Evolutionary conservation across 169 alveolate species (phyloP), one percentile per base, ranked within the genome.

Genomic region (Plasmodium coatneyi): DNA sequence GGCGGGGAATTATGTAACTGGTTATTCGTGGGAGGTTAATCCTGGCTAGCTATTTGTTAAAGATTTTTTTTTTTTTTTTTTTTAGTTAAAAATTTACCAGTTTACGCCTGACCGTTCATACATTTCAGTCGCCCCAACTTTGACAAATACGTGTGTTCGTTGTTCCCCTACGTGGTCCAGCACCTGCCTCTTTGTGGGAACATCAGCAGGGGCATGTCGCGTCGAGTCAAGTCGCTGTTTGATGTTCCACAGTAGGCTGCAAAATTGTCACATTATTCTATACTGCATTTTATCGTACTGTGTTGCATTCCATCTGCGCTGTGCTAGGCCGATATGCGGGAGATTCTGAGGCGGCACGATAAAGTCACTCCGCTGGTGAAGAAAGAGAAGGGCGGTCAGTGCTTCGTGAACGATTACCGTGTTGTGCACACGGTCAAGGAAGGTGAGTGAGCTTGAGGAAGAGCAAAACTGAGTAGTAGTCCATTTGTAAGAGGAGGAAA

Each of bases 351-450:
- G 76, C 39, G n/a, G 7, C 76, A 66, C 76, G 76, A 66, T 25
- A 66, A 66, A 66, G 76, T 66, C 30, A 28, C n/a, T 66, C 76
- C 36, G 4, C n/a, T 66, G 76, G 76, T 22, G 36, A 66, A 66
- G 36, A 66, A 22, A 66, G 39, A 66, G 36, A 66, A 66, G 36
- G 76, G n/a, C 4, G 76, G 39, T 3, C 41, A 66, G 36, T 66
- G 41, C 39, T 66, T 66, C 36, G 39, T 66, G 76, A 66, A 66
- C 36, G 76, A 66, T 66, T 66, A 66, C 39, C 76, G 76, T 9
- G 76, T 66, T 66, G 76, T 66, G 10, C 76, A 36, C 30, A 66
- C 76, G n/a, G 39, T 66, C 76, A 66, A 66, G 76, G 76, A 66
- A 66, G 76, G 76, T 66, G 32, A 66, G 41, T 66, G 39, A 66